Conservation (phyloP, 129 eudicot genomes). For the Flaveria robusta region DNA sequence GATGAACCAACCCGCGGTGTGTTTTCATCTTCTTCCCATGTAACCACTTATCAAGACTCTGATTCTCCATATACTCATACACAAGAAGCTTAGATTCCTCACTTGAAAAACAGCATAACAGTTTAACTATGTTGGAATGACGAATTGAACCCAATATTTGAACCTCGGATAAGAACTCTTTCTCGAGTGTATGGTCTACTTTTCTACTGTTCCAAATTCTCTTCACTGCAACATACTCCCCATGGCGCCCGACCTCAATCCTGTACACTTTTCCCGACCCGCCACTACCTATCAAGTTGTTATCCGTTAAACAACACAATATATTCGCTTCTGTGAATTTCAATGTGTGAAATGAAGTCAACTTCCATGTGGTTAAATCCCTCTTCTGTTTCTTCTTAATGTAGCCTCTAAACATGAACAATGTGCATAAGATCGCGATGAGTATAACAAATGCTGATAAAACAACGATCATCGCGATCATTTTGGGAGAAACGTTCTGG, state of each 20-base stretch:
- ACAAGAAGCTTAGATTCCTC: constrained; percentile 86
- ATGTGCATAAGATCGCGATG: constrained; percentile 36
- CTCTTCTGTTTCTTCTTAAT: constrained; percentile 56
- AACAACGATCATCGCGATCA: constrained; percentile 55
- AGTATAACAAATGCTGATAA: constrained; percentile 48
- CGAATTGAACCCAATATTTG: constrained; percentile 76
- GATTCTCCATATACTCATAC: constrained; percentile 92
- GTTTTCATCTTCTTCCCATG: constrained; percentile 55
- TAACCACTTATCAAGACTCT: constrained; percentile 84
- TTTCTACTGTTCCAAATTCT: constrained; percentile 60
- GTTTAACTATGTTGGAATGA: constrained; percentile 83
- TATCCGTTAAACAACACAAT: constrained; percentile 54
- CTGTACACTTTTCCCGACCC: constrained; percentile 95
- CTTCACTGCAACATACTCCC: constrained; percentile 78
- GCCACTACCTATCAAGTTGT: constrained; percentile 66
- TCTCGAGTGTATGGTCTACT: constrained; percentile 50
- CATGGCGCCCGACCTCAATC: constrained; percentile 45
- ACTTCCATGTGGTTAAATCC: constrained; percentile 62
- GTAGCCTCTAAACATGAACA: constrained; percentile 52
- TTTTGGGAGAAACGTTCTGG: constrained; percentile 44
- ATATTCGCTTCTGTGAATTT: constrained; percentile 70
- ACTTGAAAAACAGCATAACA: constrained; percentile 78
- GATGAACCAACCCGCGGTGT: constrained; percentile 29
- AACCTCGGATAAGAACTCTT: constrained; percentile 77
- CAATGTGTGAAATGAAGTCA: constrained; percentile 70